Evolutionary conservation across 441 rosid species (phyloP).

Genomic region (Syzygium malaccense): DNA sequence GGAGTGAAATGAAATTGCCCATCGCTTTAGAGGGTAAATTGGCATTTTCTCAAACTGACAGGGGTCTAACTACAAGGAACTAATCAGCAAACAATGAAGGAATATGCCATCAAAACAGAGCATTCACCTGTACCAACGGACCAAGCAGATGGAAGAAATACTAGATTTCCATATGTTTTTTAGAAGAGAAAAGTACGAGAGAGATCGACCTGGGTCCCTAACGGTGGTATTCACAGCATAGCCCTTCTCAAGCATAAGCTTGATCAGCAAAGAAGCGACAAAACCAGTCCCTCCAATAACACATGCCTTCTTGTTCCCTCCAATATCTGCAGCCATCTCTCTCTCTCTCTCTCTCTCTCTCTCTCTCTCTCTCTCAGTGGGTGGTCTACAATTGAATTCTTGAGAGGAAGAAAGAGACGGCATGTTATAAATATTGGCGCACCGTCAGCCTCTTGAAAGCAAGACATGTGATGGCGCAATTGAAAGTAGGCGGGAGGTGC

Average conservation of each 20-base stretch:
- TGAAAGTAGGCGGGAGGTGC: too few species aligned
- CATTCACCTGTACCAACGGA: not conserved
- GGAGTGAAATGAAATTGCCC: not conserved
- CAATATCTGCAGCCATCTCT: conserved; percentile 21
- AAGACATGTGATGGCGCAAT: too few species aligned
- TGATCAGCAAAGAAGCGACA: conserved; percentile 63
- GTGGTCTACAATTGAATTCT: too few species aligned
- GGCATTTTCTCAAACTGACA: not conserved
- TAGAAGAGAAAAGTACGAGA: not conserved
- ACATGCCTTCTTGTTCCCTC: conserved; percentile 47
- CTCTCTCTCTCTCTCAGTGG: too few species aligned
- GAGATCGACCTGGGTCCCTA: conserved; percentile 57
- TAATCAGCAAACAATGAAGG: not conserved
- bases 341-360: not conserved
- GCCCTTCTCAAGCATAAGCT: conserved; percentile 59
- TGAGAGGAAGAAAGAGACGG: too few species aligned
- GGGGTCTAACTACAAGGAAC: not conserved
- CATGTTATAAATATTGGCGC: too few species aligned
- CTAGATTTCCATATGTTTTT: not conserved
- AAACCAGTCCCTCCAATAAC: conserved; percentile 79
- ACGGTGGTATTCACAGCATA: conserved; percentile 75
- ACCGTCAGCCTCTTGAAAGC: too few species aligned
- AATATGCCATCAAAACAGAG: not conserved
- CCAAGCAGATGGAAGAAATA: not conserved
- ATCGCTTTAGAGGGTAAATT: not conserved